Conservation (phyloP, 106 monocot species). For the Alisma plantagoaquatica region DNA sequence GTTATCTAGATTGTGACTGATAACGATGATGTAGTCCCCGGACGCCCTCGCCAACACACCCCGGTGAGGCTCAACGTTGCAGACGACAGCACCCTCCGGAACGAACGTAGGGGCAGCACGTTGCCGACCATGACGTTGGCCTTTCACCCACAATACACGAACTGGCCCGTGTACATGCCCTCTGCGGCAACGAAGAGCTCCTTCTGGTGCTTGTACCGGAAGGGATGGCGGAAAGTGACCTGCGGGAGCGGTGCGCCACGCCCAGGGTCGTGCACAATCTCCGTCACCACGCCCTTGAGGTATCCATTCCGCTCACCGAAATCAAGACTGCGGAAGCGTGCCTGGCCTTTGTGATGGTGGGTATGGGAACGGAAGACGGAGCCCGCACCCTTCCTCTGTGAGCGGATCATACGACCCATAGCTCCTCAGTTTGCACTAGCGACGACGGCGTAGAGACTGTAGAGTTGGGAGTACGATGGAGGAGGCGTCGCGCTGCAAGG, state of each 20-base stretch:
- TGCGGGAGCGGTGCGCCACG: slow-evolving; percentile 11
- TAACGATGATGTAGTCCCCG: slow-evolving; percentile 13
- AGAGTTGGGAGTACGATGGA: too few relatives aligned
- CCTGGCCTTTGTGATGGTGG: too few relatives aligned
- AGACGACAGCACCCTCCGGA: slow-evolving; percentile 23
- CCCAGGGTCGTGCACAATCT: too few relatives aligned
- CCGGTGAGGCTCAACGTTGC: slow-evolving; percentile 24
- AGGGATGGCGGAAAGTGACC: too few relatives aligned
- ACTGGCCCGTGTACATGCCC: too few relatives aligned
- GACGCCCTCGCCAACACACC: slow-evolving; percentile 11
- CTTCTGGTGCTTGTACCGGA: too few relatives aligned
- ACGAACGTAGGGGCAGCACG: slow-evolving; percentile 31
- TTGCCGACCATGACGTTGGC: slow-evolving; percentile 47
- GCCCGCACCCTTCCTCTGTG: neutral
- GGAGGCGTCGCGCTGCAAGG: too few relatives aligned
- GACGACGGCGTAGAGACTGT: too few relatives aligned
- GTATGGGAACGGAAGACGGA: slow-evolving; percentile 11
- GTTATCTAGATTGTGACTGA: slow-evolving; percentile 9
- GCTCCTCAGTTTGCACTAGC: too few relatives aligned
- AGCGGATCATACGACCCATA: neutral
- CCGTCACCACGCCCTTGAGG: too few relatives aligned
- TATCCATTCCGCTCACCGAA: slow-evolving; percentile 20
- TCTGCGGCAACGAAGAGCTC: too few relatives aligned
- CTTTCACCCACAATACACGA: slow-evolving; percentile 36
- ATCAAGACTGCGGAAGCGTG: slow-evolving; percentile 33